Percentiles rank a stretch among this genome's conserved stretches.
Conservation (phyloP, 108 stramenopile genomes). For the Cyclotella cryptica region DNA sequence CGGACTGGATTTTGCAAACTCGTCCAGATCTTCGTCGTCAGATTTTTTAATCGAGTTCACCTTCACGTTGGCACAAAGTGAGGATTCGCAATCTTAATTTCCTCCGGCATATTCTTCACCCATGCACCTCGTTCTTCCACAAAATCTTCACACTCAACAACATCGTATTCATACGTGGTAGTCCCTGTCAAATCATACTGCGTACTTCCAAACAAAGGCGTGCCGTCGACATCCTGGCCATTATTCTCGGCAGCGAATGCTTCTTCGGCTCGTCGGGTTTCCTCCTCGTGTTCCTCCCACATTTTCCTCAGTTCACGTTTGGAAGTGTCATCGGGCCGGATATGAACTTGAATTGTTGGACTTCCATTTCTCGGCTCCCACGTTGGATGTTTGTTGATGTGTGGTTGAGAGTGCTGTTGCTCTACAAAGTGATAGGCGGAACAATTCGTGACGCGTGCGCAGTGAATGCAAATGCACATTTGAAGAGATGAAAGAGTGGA, state of each 20-base stretch:
- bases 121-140: slow-evolving; percentile 75
- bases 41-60: too few species aligned
- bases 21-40: too few species aligned
- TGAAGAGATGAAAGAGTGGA: slow-evolving; percentile 21
- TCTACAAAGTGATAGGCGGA: slow-evolving; percentile 89
- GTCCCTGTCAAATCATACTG: slow-evolving; percentile 66
- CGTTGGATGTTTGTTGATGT: slow-evolving; percentile 78
- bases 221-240: slow-evolving; percentile 15
- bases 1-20: too few species aligned
- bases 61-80: slow-evolving; percentile 83
- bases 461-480: slow-evolving; percentile 87
- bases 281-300: slow-evolving; percentile 59
- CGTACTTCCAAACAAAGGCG: slow-evolving; percentile 53
- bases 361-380: slow-evolving; percentile 84
- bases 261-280: slow-evolving; percentile 50
- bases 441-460: slow-evolving; percentile 79
- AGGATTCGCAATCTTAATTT: slow-evolving; percentile 81
- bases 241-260: slow-evolving; percentile 7
- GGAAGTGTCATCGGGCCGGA: slow-evolving; percentile 58
- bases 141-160: slow-evolving; percentile 85
- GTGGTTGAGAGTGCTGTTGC: slow-evolving; percentile 87
- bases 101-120: slow-evolving; percentile 92
- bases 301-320: slow-evolving; percentile 54
- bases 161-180: slow-evolving; percentile 87
- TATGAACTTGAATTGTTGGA: slow-evolving; percentile 89